Evolutionary conservation across 1,284 basidiomycete species (phyloP).

Genomic region (Mrakiaceae sp.): DNA sequence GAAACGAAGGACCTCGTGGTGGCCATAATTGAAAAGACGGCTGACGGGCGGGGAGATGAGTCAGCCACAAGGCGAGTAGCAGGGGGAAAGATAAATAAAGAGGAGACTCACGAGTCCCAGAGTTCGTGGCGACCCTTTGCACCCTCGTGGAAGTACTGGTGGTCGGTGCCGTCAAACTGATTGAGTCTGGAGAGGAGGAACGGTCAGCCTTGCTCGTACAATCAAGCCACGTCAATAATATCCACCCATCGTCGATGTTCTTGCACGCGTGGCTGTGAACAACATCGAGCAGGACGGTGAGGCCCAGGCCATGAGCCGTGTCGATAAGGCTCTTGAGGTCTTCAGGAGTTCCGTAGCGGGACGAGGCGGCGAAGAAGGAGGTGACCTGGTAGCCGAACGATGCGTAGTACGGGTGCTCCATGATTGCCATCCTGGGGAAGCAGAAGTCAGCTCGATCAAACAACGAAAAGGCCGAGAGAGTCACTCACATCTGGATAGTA

Average conservation of each 20-base stretch:
- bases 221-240: not conserved
- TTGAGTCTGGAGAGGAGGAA: conserved; percentile 50
- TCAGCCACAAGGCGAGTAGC: not conserved
- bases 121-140: conserved; percentile 81
- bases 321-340: conserved; percentile 92
- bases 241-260: conserved; percentile 74
- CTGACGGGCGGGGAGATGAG: conserved; percentile 26
- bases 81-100: not conserved
- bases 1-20: conserved; percentile 88
- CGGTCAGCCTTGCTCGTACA: not conserved
- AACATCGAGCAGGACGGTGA: conserved; percentile 88
- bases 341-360: conserved; percentile 86
- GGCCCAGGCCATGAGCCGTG: conserved; percentile 82
- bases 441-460: not conserved
- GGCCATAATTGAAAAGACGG: conserved; percentile 90
- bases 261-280: conserved; percentile 98
- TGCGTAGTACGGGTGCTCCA: conserved; percentile 98
- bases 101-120: conserved; percentile 56
- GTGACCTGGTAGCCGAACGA: conserved; percentile 98
- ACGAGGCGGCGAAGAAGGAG: conserved; percentile 94
- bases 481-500: conserved; percentile 63
- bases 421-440: conserved; percentile 65
- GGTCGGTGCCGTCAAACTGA: conserved; percentile 89
- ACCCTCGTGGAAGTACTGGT: conserved; percentile 94
- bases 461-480: not conserved